Evolutionary conservation across 306 rosid genomes (phyloP), one percentile per base, ranked within the genome.

Genomic region (Purshia tridentata): DNA sequence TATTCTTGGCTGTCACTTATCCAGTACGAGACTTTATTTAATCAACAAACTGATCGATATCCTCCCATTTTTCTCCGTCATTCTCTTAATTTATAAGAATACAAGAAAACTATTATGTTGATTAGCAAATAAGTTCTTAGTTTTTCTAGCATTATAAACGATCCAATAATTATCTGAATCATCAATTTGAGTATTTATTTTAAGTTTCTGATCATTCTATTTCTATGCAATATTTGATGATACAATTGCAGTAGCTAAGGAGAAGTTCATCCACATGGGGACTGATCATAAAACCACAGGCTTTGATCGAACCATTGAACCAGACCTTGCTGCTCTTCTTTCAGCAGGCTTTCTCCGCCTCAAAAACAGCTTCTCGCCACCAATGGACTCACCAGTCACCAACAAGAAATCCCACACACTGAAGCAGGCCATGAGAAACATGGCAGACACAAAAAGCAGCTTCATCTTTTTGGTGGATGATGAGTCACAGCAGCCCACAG

Each of bases 321-420:
- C 9, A 56, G 86, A 76, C 16, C 66, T n/a, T 1, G 78, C 73
- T 50, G 79, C 73, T 55, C 67, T 69, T 20, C 67, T 72, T n/a
- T 37, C 81, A 11, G 74, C 75, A 15, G 72, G 72, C 40, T 81
- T 69, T 46, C 77, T 80, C 58, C 72, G 75, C 49, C 73, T 82
- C 54, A 78, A 54, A 61, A 85, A 79, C 16, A 67, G 67, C 61
- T 77, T 57, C 35, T 49, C 73, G 8, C 79, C 85, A 13, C 76
- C 76, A 74, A 89, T 84, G 97, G 86, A 85, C 73, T 78, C 80
- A 2, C 86, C 86, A 0, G 80, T 81, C 40, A 75, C 77, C 10
- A 82, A 71, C 88, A 92, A 79, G 86, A 78, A 60, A 77, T 78
- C 47, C 4, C 86, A 82, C 12, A 78, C 97, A 7, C 83, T 89